A percentile compares a stretch with the other conserved stretches of the same genome.
Evolutionary conservation across 2,329 filamentous ascomycete species (phyloP).

Genomic region (Fusarium circinatum): DNA sequence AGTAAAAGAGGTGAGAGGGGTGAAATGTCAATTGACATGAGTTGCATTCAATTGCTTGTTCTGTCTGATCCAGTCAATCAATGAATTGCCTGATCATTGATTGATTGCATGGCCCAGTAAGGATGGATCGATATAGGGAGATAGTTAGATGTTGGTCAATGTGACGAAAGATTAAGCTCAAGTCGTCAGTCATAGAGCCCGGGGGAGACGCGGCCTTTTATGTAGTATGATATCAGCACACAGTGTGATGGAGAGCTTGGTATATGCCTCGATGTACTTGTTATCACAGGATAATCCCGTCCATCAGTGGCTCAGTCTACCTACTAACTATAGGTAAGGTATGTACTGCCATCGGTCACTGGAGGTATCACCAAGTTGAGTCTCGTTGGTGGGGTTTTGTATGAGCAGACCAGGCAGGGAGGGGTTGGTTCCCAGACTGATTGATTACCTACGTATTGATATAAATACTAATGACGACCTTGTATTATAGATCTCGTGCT

Average conservation of each 20-base stretch:
- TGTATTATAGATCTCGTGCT: background rate
- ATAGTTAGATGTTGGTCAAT: background rate
- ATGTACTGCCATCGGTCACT: background rate
- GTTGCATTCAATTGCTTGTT: background rate
- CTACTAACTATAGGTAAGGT: too few relatives aligned
- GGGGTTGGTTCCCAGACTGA: background rate
- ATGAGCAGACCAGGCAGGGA: background rate
- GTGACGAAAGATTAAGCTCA: conserved; percentile 3
- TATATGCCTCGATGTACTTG: background rate
- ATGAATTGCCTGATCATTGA: background rate
- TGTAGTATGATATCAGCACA: conserved; percentile 23
- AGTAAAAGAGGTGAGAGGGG: too few relatives aligned
- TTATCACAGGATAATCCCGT: background rate
- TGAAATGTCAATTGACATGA: background rate
- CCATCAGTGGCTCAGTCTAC: background rate
- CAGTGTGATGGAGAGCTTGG: conserved; percentile 3
- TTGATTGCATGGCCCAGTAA: background rate
- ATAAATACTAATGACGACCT: background rate
- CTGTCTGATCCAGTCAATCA: background rate
- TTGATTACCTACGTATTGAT: background rate
- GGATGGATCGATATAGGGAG: background rate
- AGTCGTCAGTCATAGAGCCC: background rate
- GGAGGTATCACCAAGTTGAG: conserved; percentile 2
- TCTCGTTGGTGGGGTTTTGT: background rate
- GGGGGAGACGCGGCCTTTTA: conserved; percentile 24